Percentiles rank a stretch among this genome's conserved stretches.
Conservation (phyloP, 2,329 filamentous ascomycete genomes). For the Nemania abortiva region DNA sequence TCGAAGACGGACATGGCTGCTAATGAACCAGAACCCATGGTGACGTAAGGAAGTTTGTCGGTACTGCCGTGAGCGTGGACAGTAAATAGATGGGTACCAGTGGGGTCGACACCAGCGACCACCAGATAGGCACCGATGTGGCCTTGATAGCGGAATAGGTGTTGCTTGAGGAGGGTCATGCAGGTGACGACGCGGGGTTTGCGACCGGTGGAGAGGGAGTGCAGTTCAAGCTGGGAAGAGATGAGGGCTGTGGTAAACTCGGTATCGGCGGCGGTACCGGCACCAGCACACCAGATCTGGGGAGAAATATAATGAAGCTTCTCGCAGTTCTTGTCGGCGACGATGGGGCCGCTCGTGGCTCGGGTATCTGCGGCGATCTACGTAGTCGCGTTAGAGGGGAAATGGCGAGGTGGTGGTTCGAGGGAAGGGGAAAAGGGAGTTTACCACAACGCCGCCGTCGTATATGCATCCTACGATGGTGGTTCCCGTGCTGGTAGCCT, state of each 20-base stretch:
- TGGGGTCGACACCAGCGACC: constrained; percentile 95
- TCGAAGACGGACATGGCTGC: constrained; percentile 99
- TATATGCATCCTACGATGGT: constrained; percentile 98
- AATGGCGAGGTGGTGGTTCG: constrained; percentile 3
- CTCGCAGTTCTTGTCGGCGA: constrained; percentile 99
- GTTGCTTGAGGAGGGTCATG: constrained; percentile 99
- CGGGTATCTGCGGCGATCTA: constrained; percentile 98
- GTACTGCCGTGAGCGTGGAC: constrained; percentile 98
- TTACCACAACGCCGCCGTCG: constrained; percentile 93
- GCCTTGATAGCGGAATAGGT: constrained; percentile 98
- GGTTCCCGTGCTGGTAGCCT: constrained; percentile 97
- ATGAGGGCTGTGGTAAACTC: constrained; percentile 99
- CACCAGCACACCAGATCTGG: constrained; percentile 99
- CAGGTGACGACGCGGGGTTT: constrained; percentile 97
- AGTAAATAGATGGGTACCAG: constrained; percentile 94
- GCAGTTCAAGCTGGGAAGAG: constrained; percentile 97
- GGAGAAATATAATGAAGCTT: constrained; percentile 99
- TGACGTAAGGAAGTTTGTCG: constrained; percentile 98
- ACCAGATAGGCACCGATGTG: constrained; percentile 98
- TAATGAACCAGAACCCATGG: constrained; percentile 96
- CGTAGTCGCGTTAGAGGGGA: constrained; percentile 34
- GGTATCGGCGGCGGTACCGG: constrained; percentile 96
- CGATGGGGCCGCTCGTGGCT: constrained; percentile 96
- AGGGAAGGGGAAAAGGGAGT: constrained; percentile 50
- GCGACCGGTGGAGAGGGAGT: constrained; percentile 94